Percentiles rank a stretch among this genome's conserved stretches.
These are phyloP conservation scores for Clitoria ternatea DNA, from an alignment of 306 rosid species.

Conservation along the genomic window DNA sequence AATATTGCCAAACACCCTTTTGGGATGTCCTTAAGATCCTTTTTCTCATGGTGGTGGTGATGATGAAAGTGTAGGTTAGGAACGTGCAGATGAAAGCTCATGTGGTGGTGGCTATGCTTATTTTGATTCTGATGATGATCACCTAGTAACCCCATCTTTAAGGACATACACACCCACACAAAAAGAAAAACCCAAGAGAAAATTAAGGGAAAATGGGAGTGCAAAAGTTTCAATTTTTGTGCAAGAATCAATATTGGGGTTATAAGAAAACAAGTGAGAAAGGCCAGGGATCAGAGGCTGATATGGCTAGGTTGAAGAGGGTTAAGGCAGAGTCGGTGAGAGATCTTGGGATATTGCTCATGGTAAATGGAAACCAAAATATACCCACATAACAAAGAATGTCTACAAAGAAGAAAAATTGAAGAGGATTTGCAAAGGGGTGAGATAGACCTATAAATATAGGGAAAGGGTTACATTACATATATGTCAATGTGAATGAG, in stretches of 20 bases:
- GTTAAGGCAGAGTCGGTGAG: conserved; percentile 69
- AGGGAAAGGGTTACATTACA: neutral
- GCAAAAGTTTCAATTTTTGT: neutral
- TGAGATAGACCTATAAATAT: conserved; percentile 28
- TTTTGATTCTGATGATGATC: neutral
- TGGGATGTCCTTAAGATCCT: conserved; percentile 56
- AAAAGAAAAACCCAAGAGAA: neutral
- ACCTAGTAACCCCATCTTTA: conserved; percentile 37
- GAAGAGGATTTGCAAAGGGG: conserved; percentile 23
- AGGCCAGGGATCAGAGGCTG: conserved; percentile 93
- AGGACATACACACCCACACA: no score
- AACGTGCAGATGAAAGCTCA: conserved; percentile 56
- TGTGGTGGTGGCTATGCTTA: neutral
- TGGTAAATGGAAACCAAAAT: conserved; percentile 29
- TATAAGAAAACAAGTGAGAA: conserved; percentile 66
- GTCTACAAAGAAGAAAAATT: neutral
- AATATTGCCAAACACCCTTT: conserved; percentile 69
- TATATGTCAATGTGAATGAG: neutral
- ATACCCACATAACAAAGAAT: conserved; percentile 42
- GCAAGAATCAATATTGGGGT: neutral
- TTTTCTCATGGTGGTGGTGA: conserved; percentile 37
- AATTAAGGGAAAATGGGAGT: neutral
- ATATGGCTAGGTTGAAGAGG: conserved; percentile 77
- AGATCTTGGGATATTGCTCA: conserved; percentile 90
- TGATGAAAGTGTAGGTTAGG: conserved; percentile 47